phyloP scores from a whole-genome alignment of 2,329 filamentous ascomycete species.

The Exophiala bonariae region DNA sequence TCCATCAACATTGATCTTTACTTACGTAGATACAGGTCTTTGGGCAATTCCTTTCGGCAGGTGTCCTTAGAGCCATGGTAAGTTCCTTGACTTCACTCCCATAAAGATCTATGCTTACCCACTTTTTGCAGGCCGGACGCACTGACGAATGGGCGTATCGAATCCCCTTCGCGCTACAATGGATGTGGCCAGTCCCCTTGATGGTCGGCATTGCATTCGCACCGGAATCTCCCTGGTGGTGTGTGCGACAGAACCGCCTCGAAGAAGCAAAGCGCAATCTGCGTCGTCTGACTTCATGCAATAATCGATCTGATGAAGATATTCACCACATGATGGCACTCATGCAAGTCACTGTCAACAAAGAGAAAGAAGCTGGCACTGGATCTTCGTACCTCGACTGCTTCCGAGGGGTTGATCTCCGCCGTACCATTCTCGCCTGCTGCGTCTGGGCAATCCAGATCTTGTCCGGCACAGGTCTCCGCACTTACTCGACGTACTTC shows the following conservation, averaged over 20 bases:
- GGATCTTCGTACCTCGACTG: conserved; percentile 30
- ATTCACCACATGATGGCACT: conserved; percentile 27
- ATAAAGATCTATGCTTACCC: no score
- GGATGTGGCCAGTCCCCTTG: conserved; percentile 25
- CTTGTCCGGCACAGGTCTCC: conserved; percentile 31
- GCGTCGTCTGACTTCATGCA: conserved; percentile 42
- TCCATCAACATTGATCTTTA: conserved; percentile 28
- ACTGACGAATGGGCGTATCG: conserved; percentile 31
- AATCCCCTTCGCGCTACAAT: conserved; percentile 27
- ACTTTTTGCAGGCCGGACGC: no score
- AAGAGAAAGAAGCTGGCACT: conserved; percentile 11
- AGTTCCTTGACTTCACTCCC: no score
- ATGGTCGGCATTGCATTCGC: conserved; percentile 27
- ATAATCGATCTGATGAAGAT: conserved; percentile 22
- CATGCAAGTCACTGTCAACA: conserved; percentile 19
- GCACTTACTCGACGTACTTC: conserved; percentile 53
- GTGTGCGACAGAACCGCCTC: conserved; percentile 46
- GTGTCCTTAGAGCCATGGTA: conserved; percentile 19
- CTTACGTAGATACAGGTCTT: conserved; percentile 32
- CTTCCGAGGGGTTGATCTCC: conserved; percentile 33
- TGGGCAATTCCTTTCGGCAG: conserved; percentile 55
- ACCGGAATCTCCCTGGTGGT: conserved; percentile 54
- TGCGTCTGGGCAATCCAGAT: conserved; percentile 34
- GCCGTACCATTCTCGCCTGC: conserved; percentile 40
- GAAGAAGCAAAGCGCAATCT: conserved; percentile 46